Conservation (phyloP, 1,284 basidiomycete species). For the Trichosporon sp. region DNA sequence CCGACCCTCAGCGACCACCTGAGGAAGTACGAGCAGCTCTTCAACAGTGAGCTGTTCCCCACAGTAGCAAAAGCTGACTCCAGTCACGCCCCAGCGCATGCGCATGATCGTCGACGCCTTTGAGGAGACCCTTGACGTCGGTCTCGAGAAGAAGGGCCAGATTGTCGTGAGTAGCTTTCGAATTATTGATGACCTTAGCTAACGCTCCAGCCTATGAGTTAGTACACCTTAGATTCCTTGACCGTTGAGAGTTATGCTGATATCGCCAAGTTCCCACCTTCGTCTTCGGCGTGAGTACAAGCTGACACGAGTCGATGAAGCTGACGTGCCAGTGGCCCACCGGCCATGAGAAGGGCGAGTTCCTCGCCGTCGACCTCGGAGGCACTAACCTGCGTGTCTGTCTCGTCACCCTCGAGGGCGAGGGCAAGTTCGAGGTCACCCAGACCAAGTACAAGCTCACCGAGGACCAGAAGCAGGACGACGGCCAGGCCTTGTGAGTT, state of each 20-base stretch:
- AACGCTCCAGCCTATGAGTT: conserved; percentile 24
- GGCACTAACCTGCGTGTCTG: conserved; percentile 98
- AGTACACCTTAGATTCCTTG: background rate
- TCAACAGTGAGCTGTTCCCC: conserved; percentile 48
- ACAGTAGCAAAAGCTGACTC: conserved; percentile 30
- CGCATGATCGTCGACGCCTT: conserved; percentile 96
- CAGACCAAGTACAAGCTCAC: conserved; percentile 96
- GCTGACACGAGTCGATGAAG: background rate
- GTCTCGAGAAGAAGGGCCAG: conserved; percentile 76
- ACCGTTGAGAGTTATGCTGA: background rate
- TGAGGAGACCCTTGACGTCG: conserved; percentile 82
- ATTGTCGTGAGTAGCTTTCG: conserved; percentile 68
- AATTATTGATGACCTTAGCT: background rate
- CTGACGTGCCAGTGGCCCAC: conserved; percentile 66
- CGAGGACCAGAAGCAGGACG: conserved; percentile 98
- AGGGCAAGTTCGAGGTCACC: conserved; percentile 94
- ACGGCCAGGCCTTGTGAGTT: conserved; percentile 70
- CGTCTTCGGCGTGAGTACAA: conserved; percentile 67
- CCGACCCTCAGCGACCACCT: conserved; percentile 74
- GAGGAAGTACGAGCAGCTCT: conserved; percentile 78
- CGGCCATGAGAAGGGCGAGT: conserved; percentile 84
- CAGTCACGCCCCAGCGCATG: conserved; percentile 87
- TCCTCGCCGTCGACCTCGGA: conserved; percentile 89
- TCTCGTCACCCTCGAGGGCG: conserved; percentile 84
- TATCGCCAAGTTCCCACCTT: conserved; percentile 76